phyloP scores from a whole-genome alignment of 129 eudicot genomes.

The Sambucus nigra region DNA sequence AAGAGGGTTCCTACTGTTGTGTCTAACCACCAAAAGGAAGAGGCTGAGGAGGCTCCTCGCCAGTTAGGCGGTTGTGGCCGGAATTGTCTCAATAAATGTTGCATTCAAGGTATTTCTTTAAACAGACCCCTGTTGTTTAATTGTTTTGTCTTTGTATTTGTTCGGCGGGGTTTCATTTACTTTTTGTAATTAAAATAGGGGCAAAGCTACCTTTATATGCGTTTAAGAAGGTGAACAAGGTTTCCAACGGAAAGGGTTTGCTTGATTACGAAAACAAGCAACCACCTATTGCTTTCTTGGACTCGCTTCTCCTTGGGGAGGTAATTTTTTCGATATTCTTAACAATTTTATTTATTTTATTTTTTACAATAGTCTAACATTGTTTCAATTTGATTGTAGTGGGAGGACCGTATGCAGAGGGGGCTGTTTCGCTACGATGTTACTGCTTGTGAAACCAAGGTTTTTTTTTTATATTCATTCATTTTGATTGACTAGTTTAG shows the following conservation, averaged over 20 bases:
- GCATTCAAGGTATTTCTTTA: constrained; percentile 71
- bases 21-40: constrained; percentile 94
- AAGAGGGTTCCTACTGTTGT: constrained; percentile 96
- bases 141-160: neutral
- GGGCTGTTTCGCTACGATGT: constrained; percentile 97
- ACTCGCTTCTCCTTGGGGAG: constrained; percentile 90
- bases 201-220: constrained; percentile 91
- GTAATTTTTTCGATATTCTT: constrained; percentile 20
- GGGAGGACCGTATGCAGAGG: constrained; percentile 90
- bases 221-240: constrained; percentile 31
- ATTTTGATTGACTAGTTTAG: neutral
- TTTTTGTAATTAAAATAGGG: constrained; percentile 25
- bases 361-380: constrained; percentile 6
- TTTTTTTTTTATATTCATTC: constrained; percentile 18
- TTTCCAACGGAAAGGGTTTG: constrained; percentile 25
- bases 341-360: neutral
- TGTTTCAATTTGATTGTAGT: constrained; percentile 32
- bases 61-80: constrained; percentile 61
- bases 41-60: constrained; percentile 41
- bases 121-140: constrained; percentile 2
- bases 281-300: constrained; percentile 70
- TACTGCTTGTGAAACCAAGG: constrained; percentile 99
- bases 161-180: neutral
- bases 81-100: constrained; percentile 81
- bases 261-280: constrained; percentile 35